Evolutionary conservation across 306 rosid species (phyloP).

Genomic region (Glycine latifolia): DNA sequence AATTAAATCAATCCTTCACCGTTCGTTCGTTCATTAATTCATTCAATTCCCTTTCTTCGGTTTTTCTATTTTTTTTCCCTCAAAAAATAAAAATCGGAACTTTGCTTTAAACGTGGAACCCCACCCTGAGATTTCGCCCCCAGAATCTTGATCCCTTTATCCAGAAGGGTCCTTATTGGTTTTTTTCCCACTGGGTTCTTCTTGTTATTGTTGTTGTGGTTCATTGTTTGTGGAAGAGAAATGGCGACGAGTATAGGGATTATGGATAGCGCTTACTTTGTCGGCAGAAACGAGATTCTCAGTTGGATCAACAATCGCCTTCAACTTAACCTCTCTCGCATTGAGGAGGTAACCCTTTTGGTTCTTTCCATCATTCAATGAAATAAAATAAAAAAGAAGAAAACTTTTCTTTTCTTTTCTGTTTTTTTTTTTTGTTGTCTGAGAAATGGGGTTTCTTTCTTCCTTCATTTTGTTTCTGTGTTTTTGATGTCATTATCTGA

Average conservation of each 20-base stretch:
- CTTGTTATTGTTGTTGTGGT: neutral
- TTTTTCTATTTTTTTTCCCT: slow-evolving; percentile 18
- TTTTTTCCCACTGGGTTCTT: slow-evolving; percentile 19
- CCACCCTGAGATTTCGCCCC: slow-evolving; percentile 48
- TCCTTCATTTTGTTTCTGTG: slow-evolving; percentile 8
- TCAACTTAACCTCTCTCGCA: slow-evolving; percentile 91
- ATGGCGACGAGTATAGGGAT: slow-evolving; percentile 93
- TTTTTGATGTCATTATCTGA: slow-evolving; percentile 2
- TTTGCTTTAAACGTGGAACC: slow-evolving; percentile 28
- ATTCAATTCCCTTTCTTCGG: slow-evolving; percentile 40
- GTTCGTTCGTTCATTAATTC: slow-evolving; percentile 38
- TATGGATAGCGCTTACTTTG: slow-evolving; percentile 98
- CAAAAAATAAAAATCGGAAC: slow-evolving; percentile 26
- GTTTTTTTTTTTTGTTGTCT: no score
- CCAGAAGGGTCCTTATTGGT: neutral
- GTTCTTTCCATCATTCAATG: neutral
- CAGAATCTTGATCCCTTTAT: slow-evolving; percentile 34
- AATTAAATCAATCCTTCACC: slow-evolving; percentile 43
- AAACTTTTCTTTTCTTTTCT: neutral
- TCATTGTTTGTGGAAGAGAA: slow-evolving; percentile 32
- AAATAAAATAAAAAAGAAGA: neutral
- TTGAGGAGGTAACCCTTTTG: slow-evolving; percentile 78
- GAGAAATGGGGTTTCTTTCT: neutral
- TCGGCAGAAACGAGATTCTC: slow-evolving; percentile 96
- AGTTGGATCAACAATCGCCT: slow-evolving; percentile 94